A percentile compares a stretch with the other conserved stretches of the same genome.
Conservation (phyloP, 768 basidiomycete species). For the Tulasnella sp. region DNA sequence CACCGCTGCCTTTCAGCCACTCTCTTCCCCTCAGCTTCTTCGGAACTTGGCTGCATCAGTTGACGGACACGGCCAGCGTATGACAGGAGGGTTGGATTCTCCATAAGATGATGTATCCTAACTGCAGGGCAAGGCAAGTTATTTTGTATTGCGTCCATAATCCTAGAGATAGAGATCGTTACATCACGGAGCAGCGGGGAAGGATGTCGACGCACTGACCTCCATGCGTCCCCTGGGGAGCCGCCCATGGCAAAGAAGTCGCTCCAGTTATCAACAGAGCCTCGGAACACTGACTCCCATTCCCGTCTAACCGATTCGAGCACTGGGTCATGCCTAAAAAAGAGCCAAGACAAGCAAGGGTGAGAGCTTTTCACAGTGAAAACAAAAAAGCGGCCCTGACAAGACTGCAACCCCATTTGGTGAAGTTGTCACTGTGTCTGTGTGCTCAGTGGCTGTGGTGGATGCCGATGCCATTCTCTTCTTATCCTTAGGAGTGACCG, state of each 20-base stretch:
- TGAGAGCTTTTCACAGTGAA: neutral
- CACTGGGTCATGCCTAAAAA: neutral
- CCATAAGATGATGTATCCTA: neutral
- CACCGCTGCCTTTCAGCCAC: neutral
- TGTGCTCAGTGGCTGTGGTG: too few species aligned
- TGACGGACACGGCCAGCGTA: neutral
- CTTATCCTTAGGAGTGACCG: neutral
- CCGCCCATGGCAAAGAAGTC: constrained; percentile 7
- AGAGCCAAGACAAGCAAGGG: neutral
- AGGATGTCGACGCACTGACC: neutral
- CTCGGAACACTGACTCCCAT: constrained; percentile 2
- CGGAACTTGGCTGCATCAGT: neutral
- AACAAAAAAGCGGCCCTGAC: neutral
- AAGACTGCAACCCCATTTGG: too few species aligned
- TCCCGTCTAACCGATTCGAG: neutral
- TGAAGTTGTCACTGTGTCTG: too few species aligned
- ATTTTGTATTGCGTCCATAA: neutral
- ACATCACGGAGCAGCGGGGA: too few species aligned
- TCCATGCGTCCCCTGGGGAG: neutral
- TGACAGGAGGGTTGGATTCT: neutral
- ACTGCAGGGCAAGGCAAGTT: neutral
- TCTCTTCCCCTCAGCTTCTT: neutral
- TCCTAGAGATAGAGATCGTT: too few species aligned
- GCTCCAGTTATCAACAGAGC: neutral
- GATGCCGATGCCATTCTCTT: too few species aligned